phyloP scores from a whole-genome alignment of 192 early-diverging fungal species.

The Podochytrium sp. region DNA sequence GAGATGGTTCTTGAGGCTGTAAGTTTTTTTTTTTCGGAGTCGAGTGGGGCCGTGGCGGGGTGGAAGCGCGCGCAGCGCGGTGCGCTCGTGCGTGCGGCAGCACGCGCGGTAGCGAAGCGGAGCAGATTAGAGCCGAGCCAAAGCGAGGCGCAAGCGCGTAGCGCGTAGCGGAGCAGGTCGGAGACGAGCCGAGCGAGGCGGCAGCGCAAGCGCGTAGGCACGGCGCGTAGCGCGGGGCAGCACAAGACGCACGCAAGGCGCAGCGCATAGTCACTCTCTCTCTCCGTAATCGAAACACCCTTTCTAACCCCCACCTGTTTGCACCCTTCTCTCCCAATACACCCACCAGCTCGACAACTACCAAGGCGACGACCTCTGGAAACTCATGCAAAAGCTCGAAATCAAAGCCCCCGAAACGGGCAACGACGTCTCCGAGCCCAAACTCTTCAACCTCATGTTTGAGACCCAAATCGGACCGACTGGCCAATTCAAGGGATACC shows the following conservation, averaged over 20 bases:
- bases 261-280: not conserved
- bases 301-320: too few species aligned
- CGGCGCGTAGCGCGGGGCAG: too few species aligned
- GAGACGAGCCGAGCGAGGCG: too few species aligned
- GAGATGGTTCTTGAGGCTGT: constrained; percentile 85
- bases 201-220: too few species aligned
- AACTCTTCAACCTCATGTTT: constrained; percentile 99
- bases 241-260: too few species aligned
- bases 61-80: too few species aligned
- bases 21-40: constrained; percentile 10
- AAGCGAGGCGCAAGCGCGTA: too few species aligned
- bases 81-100: too few species aligned
- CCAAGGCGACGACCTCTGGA: constrained; percentile 79
- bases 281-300: not conserved
- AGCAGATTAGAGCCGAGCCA: too few species aligned
- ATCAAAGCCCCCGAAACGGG: constrained; percentile 91
- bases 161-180: too few species aligned
- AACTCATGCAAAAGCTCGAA: constrained; percentile 80
- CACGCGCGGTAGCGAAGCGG: too few species aligned
- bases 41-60: too few species aligned
- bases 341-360: constrained; percentile 94
- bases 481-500: constrained; percentile 88
- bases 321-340: not conserved
- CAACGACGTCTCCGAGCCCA: constrained; percentile 87
- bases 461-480: constrained; percentile 97